Evolutionary conservation across 257 asterid species (phyloP), one percentile per base, ranked within the genome.

Genomic region (Cruciata laevipes): DNA sequence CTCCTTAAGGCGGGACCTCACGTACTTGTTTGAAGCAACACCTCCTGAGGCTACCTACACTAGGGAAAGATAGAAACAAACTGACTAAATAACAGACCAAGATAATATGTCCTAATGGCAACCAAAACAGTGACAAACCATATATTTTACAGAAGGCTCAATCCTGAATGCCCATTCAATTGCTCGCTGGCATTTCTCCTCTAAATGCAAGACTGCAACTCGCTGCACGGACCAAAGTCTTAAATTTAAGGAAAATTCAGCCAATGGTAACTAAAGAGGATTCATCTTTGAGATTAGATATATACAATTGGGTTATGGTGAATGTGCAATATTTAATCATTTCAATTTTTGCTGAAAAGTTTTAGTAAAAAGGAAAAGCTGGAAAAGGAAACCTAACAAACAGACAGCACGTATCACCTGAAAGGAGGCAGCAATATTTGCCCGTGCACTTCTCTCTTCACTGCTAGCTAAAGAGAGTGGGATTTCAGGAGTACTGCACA

Each of bases 361-460:
- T 1, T 0, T 40, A 13, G 49, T 40, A 11, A 47, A 47, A 47
- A 47, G 17, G 20, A 51, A 6, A 53, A 53, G 21, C 20, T 6
- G 7, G 5, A 27, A 27, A 58, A 4, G 37, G 30, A 6, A 17
- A 51, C 32, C 32, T 4, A 44, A 69, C 25, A 30, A 42, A 64
- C 32, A 0, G 24, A 32, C 6, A 24, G 51, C 20, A 9, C 1
- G 21, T 17, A 24, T 77, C 70, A 87, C 96, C 95, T 94, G 99
- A 79, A 94, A 94, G 53, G 99, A 90, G 74, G 99, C 97, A 65
- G 99, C 97, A 74, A 93, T 84, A 77, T 94, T 86, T n/a, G 99
- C 99, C 73, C 99, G 89, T 38, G 81, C 84, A 76, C 72, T 71
- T 71, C 95, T 83, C 59, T 94, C 97, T 81, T 82, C 87, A 38